Evolutionary conservation across 1,284 basidiomycete genomes (phyloP).

Genomic region (Coniferiporia sulphurascens): DNA sequence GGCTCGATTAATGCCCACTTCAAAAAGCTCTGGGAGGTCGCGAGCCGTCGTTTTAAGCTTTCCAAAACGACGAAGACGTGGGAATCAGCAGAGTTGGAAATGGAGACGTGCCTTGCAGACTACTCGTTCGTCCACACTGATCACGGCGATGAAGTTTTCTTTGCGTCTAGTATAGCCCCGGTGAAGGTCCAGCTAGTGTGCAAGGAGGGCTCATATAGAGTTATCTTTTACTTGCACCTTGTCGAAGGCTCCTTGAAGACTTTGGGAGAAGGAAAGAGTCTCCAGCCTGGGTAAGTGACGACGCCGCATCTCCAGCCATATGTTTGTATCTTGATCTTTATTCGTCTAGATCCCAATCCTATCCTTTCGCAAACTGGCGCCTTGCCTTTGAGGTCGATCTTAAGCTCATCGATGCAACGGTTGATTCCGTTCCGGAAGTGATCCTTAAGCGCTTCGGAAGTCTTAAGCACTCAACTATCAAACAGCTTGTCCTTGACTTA

Average conservation of each 20-base stretch:
- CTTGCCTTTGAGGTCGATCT: slow-evolving; percentile 31
- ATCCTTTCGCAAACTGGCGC: slow-evolving; percentile 26
- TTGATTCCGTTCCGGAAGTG: slow-evolving; percentile 3
- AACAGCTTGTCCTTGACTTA: slow-evolving; percentile 30
- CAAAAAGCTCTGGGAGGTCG: slow-evolving; percentile 21
- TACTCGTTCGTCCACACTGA: slow-evolving; percentile 5
- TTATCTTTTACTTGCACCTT: slow-evolving; percentile 16
- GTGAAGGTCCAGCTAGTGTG: slow-evolving; percentile 14
- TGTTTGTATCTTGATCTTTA: not conserved
- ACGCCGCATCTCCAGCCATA: too few species aligned
- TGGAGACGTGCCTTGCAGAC: slow-evolving; percentile 13
- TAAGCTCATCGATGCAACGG: slow-evolving; percentile 24
- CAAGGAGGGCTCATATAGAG: slow-evolving; percentile 7
- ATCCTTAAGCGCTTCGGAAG: slow-evolving; percentile 20
- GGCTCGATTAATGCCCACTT: slow-evolving; percentile 28
- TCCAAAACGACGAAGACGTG: not conserved
- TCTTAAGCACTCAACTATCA: slow-evolving; percentile 21
- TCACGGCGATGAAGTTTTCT: slow-evolving; percentile 7
- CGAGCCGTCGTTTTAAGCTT: not conserved
- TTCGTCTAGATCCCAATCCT: slow-evolving; percentile 16
- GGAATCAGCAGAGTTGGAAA: not conserved
- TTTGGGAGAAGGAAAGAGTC: slow-evolving; percentile 7
- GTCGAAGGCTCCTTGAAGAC: slow-evolving; percentile 12
- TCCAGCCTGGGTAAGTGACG: slow-evolving; percentile 9
- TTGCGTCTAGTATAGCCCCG: slow-evolving; percentile 6